These are phyloP conservation scores for Fraxinus dipetala DNA, from an alignment of 305 asterid species.

Conservation along the genomic window DNA sequence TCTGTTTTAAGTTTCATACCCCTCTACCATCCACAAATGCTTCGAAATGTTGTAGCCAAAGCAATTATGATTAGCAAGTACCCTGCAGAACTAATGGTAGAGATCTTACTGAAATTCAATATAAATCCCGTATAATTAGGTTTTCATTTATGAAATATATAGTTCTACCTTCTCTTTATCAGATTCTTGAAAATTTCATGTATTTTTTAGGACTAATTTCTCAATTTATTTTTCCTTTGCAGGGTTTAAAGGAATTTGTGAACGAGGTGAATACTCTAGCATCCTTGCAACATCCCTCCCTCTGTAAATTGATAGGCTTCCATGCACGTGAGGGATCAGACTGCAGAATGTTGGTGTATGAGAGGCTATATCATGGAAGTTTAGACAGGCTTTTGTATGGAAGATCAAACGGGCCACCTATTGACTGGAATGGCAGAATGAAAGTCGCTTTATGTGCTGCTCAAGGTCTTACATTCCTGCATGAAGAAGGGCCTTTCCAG, in stretches of 20 bases:
- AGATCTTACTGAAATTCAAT: not conserved
- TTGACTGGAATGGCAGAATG: conserved; percentile 97
- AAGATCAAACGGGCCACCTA: conserved; percentile 91
- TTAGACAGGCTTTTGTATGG: conserved; percentile 86
- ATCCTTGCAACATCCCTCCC: conserved; percentile 74
- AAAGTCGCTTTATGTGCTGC: conserved; percentile 94
- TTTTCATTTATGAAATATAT: not conserved
- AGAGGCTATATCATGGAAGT: conserved; percentile 89
- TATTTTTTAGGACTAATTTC: conserved; percentile 3
- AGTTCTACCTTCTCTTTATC: not conserved
- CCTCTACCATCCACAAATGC: not conserved
- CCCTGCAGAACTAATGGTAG: not conserved
- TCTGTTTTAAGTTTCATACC: not conserved
- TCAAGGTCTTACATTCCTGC: conserved; percentile 94
- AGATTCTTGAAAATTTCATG: not conserved
- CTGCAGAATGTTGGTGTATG: conserved; percentile 84
- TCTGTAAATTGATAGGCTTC: conserved; percentile 87
- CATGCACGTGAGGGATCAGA: conserved; percentile 94
- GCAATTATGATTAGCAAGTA: not conserved
- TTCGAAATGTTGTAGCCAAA: not conserved
- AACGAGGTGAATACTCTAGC: conserved; percentile 83
- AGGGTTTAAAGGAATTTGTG: conserved; percentile 91
- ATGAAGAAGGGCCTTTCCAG: conserved; percentile 99
- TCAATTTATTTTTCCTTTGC: conserved; percentile 23
- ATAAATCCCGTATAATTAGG: not conserved